These are phyloP conservation scores for Aspergillus homomorphus DNA, from an alignment of 495 filamentous ascomycete genomes.

Conservation along the genomic window DNA sequence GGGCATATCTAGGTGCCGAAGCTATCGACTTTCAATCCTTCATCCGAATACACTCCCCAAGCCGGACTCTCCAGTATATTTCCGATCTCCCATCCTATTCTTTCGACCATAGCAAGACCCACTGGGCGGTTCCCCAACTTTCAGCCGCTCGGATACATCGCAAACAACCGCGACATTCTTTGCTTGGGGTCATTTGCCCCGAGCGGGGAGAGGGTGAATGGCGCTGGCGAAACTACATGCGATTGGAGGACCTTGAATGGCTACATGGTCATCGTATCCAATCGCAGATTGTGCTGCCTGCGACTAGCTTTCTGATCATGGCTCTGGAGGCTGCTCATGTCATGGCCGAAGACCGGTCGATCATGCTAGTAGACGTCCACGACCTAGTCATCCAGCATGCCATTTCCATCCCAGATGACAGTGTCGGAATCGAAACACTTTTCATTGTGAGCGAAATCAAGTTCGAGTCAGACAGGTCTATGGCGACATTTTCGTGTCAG, in stretches of 20 bases:
- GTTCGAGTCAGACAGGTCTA: no score
- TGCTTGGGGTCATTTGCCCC: constrained; percentile 19
- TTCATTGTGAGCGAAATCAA: not conserved
- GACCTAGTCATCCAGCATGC: constrained; percentile 35
- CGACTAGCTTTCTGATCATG: constrained; percentile 22
- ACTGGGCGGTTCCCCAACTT: constrained; percentile 45
- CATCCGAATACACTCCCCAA: constrained; percentile 4
- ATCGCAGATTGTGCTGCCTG: constrained; percentile 23
- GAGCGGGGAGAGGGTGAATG: constrained; percentile 14
- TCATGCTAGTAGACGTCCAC: constrained; percentile 11
- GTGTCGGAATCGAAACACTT: constrained; percentile 1
- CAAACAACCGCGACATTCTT: constrained; percentile 4
- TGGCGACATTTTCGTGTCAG: not conserved
- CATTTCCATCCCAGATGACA: constrained; percentile 19
- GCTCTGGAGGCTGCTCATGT: constrained; percentile 24
- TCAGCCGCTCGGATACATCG: constrained; percentile 15
- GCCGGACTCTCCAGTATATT: not conserved
- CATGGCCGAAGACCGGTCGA: constrained; percentile 2
- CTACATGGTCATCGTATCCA: constrained; percentile 22
- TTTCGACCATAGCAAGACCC: constrained; percentile 38
- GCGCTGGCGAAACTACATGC: constrained; percentile 25
- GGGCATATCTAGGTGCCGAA: constrained; percentile 26
- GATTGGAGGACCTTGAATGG: constrained; percentile 16
- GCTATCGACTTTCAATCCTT: not conserved
- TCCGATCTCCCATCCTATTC: constrained; percentile 40